phyloP scores from a whole-genome alignment of 441 rosid species.

The Croton laevigatus region DNA sequence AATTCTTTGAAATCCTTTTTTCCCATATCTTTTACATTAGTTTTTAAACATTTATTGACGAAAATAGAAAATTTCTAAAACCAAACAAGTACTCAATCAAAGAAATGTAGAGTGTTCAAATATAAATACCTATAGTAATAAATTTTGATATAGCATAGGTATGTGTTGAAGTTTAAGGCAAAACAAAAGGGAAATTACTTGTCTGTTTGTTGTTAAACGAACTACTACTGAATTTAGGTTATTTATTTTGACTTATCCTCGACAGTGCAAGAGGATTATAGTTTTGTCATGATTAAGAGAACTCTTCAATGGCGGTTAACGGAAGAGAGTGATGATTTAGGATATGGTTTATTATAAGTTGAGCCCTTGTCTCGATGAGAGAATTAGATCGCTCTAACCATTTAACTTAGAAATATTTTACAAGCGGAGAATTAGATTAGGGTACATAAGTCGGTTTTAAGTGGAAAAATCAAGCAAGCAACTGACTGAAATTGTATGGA shows the following conservation, averaged over 20 bases:
- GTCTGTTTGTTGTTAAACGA: neutral
- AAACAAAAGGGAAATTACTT: neutral
- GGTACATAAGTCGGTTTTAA: neutral
- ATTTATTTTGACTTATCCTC: no score
- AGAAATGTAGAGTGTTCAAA: neutral
- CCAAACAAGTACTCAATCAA: neutral
- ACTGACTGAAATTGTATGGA: conserved; percentile 29
- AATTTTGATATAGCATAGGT: no score
- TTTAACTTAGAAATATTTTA: no score
- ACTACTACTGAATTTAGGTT: no score
- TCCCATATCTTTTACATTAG: neutral
- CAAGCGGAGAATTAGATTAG: conserved; percentile 3
- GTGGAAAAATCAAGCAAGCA: neutral
- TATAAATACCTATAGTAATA: neutral
- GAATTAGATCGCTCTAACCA: no score
- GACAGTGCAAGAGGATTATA: neutral
- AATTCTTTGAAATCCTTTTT: neutral
- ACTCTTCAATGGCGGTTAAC: neutral
- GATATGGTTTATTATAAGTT: no score
- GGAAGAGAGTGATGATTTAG: neutral
- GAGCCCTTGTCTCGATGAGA: no score
- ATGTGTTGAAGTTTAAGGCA: neutral
- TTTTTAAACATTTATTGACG: neutral
- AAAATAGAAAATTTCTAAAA: neutral
- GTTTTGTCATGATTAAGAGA: neutral